A percentile compares a stretch with the other conserved stretches of the same genome.
Conservation (phyloP, 2,329 filamentous ascomycete species). For the Microdochium paspali region DNA sequence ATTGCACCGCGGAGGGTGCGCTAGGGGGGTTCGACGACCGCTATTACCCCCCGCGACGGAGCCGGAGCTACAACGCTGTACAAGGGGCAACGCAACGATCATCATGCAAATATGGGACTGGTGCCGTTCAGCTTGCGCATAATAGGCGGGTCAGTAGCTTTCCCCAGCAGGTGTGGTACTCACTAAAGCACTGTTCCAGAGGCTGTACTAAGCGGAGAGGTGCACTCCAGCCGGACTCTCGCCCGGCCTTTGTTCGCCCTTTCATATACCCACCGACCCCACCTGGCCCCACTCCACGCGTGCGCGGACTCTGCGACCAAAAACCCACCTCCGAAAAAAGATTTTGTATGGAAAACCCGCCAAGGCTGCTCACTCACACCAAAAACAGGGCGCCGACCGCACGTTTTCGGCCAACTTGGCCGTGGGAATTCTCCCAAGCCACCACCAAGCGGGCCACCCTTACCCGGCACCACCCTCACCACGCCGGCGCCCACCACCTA, state of each 20-base stretch:
- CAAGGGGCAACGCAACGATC: background rate
- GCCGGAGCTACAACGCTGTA: background rate
- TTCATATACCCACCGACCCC: conserved; percentile 11
- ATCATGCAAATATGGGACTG: background rate
- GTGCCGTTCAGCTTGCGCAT: background rate
- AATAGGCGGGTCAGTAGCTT: background rate
- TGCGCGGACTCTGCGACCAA: background rate
- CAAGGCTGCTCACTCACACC: conserved; percentile 7
- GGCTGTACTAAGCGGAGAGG: background rate
- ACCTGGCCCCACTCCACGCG: conserved; percentile 2
- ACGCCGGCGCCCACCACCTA: background rate
- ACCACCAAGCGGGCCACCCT: background rate
- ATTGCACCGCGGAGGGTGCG: background rate
- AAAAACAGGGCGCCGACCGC: conserved; percentile 3
- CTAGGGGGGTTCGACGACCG: background rate
- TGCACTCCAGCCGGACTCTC: background rate
- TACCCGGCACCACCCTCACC: background rate
- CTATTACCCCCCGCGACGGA: background rate
- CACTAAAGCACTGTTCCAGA: background rate
- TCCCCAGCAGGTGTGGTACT: background rate
- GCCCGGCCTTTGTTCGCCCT: conserved; percentile 3
- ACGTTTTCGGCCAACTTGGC: conserved; percentile 5
- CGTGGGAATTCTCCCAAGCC: background rate
- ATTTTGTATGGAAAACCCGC: conserved; percentile 6
- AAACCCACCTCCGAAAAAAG: conserved; percentile 5